Percentiles rank a stretch among this genome's conserved stretches.
These are phyloP conservation scores for Kodamaea kaohsiungensis DNA, from an alignment of 805 yeast species.

Conservation along the genomic window DNA sequence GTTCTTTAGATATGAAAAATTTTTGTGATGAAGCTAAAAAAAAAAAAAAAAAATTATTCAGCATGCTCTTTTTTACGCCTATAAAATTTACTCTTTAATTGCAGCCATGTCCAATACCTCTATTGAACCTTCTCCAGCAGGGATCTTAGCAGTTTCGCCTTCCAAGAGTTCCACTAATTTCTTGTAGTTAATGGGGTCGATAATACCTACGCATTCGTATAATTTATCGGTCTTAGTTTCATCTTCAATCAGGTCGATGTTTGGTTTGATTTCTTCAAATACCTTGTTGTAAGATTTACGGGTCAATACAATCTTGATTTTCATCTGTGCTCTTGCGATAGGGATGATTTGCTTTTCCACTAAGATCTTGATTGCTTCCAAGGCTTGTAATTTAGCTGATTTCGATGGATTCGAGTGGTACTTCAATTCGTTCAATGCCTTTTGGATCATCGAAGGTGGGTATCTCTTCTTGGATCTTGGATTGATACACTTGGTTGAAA, in stretches of 20 bases:
- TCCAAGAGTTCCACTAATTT: slow-evolving; percentile 63
- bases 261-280: slow-evolving; percentile 33
- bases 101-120: slow-evolving; percentile 92
- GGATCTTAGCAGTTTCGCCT: slow-evolving; percentile 44
- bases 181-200: slow-evolving; percentile 85
- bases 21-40: slow-evolving; percentile 7
- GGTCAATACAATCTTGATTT: slow-evolving; percentile 63
- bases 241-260: slow-evolving; percentile 41
- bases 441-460: slow-evolving; percentile 92
- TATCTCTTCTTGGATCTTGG: slow-evolving; percentile 88
- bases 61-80: not conserved
- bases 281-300: slow-evolving; percentile 51
- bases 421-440: slow-evolving; percentile 74
- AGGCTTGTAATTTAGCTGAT: slow-evolving; percentile 83
- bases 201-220: slow-evolving; percentile 54
- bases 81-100: slow-evolving; percentile 45
- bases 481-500: slow-evolving; percentile 88
- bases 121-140: slow-evolving; percentile 59
- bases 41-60: not conserved
- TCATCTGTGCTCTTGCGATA: slow-evolving; percentile 93
- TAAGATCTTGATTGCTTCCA: slow-evolving; percentile 83
- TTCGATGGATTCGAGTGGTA: slow-evolving; percentile 74
- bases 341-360: slow-evolving; percentile 84
- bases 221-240: slow-evolving; percentile 42
- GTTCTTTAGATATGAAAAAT: slow-evolving; percentile 12